Evolutionary conservation across 768 basidiomycete species (phyloP).

Genomic region (Amanita inopinata): DNA sequence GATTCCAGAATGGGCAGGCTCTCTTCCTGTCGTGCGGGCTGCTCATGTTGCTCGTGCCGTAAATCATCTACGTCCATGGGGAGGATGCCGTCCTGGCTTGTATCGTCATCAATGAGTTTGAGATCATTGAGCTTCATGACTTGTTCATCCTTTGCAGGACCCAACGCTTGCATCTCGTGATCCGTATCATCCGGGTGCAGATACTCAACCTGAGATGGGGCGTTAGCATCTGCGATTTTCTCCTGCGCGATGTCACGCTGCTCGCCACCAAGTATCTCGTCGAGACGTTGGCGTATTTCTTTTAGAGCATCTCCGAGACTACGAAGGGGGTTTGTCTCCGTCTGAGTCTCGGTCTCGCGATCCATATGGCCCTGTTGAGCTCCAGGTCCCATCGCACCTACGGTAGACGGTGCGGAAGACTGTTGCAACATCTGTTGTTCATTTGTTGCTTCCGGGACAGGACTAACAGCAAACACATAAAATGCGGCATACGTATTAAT

Average conservation of each 20-base stretch:
- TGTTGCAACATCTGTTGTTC: slow-evolving; percentile 7
- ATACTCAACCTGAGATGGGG: slow-evolving; percentile 62
- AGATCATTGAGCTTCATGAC: slow-evolving; percentile 75
- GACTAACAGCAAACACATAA: neutral
- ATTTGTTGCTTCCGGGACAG: too few species aligned
- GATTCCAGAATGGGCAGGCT: slow-evolving; percentile 17
- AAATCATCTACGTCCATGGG: slow-evolving; percentile 42
- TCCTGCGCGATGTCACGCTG: slow-evolving; percentile 24
- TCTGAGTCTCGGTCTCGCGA: slow-evolving; percentile 28
- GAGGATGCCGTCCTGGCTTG: slow-evolving; percentile 19
- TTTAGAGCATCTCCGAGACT: slow-evolving; percentile 77
- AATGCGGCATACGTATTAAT: neutral
- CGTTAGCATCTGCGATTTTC: slow-evolving; percentile 26
- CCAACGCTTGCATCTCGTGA: slow-evolving; percentile 81
- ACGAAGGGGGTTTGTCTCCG: slow-evolving; percentile 49
- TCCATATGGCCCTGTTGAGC: slow-evolving; percentile 34
- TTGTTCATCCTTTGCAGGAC: slow-evolving; percentile 78
- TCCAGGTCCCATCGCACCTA: slow-evolving; percentile 30
- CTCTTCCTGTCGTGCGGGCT: slow-evolving; percentile 1
- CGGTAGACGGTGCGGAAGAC: slow-evolving; percentile 12
- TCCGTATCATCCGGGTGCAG: slow-evolving; percentile 57
- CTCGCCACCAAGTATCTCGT: slow-evolving; percentile 59
- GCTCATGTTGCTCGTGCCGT: slow-evolving; percentile 14
- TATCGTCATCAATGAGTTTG: slow-evolving; percentile 57
- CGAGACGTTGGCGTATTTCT: slow-evolving; percentile 74